Evolutionary conservation across 1,284 basidiomycete genomes (phyloP).

Genomic region (Earliella scabrosa): DNA sequence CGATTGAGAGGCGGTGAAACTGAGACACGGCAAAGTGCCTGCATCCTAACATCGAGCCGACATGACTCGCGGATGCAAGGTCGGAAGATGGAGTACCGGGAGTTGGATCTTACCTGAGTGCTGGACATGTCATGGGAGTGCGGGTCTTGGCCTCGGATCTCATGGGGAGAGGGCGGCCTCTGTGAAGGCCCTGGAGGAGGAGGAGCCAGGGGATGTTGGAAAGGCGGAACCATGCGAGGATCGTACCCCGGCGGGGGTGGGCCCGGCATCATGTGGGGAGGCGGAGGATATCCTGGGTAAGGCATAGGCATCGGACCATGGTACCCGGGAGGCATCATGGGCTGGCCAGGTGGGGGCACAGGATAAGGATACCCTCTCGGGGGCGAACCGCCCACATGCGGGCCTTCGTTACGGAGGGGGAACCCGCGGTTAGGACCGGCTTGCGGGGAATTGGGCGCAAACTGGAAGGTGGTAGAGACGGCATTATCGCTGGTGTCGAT

Average conservation of each 20-base stretch:
- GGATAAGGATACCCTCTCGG: slow-evolving; percentile 35
- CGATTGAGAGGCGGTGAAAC: too few species aligned
- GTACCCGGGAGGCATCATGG: slow-evolving; percentile 33
- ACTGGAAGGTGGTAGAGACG: slow-evolving; percentile 42
- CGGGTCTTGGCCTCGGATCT: slow-evolving; percentile 75
- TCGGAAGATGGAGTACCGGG: too few species aligned
- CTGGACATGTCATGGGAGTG: slow-evolving; percentile 76
- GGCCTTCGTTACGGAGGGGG: slow-evolving; percentile 37
- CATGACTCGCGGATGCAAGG: too few species aligned
- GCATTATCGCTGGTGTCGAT: slow-evolving; percentile 40
- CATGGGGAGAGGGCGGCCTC: slow-evolving; percentile 37
- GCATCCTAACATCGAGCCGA: too few species aligned
- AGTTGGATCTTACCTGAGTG: slow-evolving; percentile 60
- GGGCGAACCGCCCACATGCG: slow-evolving; percentile 36
- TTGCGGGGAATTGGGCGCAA: slow-evolving; percentile 34
- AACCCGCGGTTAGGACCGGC: slow-evolving; percentile 28
- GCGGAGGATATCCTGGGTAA: slow-evolving; percentile 39
- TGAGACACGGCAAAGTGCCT: too few species aligned
- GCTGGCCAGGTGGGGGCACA: slow-evolving; percentile 31
- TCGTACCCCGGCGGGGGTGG: slow-evolving; percentile 53
- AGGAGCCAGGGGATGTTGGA: slow-evolving; percentile 48
- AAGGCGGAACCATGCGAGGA: slow-evolving; percentile 57
- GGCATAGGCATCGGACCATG: slow-evolving; percentile 29
- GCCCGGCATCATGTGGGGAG: slow-evolving; percentile 48
- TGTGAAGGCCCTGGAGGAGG: slow-evolving; percentile 37